Base-by-base conservation (phyloP, 23 red algal genomes). In the Chondrus crispus region DNA sequence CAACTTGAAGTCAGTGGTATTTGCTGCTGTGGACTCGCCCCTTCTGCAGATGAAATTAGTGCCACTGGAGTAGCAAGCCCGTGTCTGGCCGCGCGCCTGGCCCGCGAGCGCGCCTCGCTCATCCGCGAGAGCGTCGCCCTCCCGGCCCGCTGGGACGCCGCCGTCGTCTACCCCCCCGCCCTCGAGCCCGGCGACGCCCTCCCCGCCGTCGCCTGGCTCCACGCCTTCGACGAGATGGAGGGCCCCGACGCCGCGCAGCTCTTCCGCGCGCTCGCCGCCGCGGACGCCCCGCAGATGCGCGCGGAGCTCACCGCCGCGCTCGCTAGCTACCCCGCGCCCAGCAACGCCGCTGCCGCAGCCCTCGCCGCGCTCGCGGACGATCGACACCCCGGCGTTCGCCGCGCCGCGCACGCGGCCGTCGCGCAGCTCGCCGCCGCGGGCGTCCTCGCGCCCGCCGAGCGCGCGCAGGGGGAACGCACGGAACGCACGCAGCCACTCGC, bases 221-320 rank as follows among this genome's bases (percentile, higher is more conserved):
- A 30, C 14, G 85, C 85, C 20, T 75, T 89, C 28, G 85, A 89
- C 28, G 85, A 89, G 53, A 60, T 89, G 39, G 85, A 89, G 40
- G 85, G 85, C 19, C 18, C 68, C 5, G 85, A 49, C 2, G 85
- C 85, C 26, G 85, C 72, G 18, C 44, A 60, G 38, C 36, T 89
- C 37, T 46, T 89, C 47, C 10, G 35, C 4, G 41, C 46, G 16
- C 29, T 89, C 30, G 85, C 70, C 7, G 10, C 45, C 12, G 48
- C 62, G 18, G 85, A 47, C 37, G 40, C 26, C 26, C 60, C 54
- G 19, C 38, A 13, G 20, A 89, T 57, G 53, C 42, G 85, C 10
- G 19, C 77, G 16, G 57, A 69, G 13, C 50, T 89, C 8, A 69
- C 85, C 24, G 50, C 74, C 24, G 85, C 85, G 8, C 68, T 89